These are phyloP conservation scores for Naganishia vishniacii DNA, from an alignment of 768 basidiomycete species.

Conservation along the genomic window DNA sequence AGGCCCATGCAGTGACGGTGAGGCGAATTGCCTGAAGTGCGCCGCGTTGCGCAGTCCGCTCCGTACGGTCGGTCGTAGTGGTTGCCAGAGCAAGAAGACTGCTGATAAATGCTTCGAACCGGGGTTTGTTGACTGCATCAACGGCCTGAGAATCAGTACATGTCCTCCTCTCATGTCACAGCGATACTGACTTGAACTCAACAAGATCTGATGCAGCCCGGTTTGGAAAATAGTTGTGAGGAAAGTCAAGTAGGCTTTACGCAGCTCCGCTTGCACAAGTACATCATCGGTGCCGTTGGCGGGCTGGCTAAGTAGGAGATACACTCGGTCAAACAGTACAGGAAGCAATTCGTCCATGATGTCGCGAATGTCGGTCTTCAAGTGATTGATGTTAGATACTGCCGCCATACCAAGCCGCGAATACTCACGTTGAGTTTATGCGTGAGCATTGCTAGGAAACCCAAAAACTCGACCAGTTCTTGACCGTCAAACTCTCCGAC, in stretches of 20 bases:
- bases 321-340: conserved; percentile 77
- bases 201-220: conserved; percentile 76
- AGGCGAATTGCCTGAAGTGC: conserved; percentile 68
- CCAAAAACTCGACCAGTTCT: conserved; percentile 91
- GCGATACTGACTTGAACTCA: conserved; percentile 70
- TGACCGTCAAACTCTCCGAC: conserved; percentile 84
- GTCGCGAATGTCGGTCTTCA: conserved; percentile 79
- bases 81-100: conserved; percentile 67
- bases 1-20: conserved; percentile 49
- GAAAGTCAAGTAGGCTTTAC: conserved; percentile 78
- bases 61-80: conserved; percentile 67
- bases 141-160: background rate
- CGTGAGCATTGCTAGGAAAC: conserved; percentile 83
- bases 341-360: conserved; percentile 85
- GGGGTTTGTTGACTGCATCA: conserved; percentile 57
- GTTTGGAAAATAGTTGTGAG: conserved; percentile 73
- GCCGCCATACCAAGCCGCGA: background rate
- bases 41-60: conserved; percentile 68
- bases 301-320: conserved; percentile 70
- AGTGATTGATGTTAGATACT: conserved; percentile 2
- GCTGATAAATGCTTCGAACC: conserved; percentile 66
- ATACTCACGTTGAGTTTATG: conserved; percentile 75
- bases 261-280: conserved; percentile 69
- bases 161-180: background rate
- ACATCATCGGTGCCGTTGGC: conserved; percentile 80